Evolutionary conservation across 495 filamentous ascomycete genomes (phyloP).

Genomic region (Podospora sp.): DNA sequence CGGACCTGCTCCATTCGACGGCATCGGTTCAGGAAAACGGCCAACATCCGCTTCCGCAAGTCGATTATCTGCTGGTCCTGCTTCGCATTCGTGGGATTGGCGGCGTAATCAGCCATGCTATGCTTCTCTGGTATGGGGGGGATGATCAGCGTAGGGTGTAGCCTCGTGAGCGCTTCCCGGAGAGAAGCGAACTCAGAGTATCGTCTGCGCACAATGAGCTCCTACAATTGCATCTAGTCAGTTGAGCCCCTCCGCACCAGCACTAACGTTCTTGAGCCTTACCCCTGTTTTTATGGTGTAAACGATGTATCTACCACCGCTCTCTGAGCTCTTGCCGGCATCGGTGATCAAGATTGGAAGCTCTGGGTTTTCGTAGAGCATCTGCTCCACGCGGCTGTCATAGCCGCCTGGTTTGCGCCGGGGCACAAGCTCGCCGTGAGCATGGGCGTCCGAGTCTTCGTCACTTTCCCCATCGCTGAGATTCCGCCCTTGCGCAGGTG

Average conservation of each 20-base stretch:
- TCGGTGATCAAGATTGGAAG: conserved; percentile 87
- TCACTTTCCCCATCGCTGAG: conserved; percentile 41
- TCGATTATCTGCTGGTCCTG: conserved; percentile 97
- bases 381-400: conserved; percentile 92
- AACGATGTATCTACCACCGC: conserved; percentile 84
- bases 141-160: conserved; percentile 93
- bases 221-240: conserved; percentile 55
- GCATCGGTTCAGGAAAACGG: conserved; percentile 92
- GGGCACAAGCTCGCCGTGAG: conserved; percentile 48
- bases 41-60: conserved; percentile 91
- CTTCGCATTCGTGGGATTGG: conserved; percentile 95
- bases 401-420: conserved; percentile 81
- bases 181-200: conserved; percentile 98
- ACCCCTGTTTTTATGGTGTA: conserved; percentile 97
- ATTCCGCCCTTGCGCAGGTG: conserved; percentile 31
- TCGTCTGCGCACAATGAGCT: conserved; percentile 88
- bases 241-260: not conserved
- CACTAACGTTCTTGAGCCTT: conserved; percentile 35
- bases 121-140: conserved; percentile 98
- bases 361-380: conserved; percentile 91
- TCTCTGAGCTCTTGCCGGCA: conserved; percentile 93
- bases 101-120: conserved; percentile 96
- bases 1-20: conserved; percentile 88
- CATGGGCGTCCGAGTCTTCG: conserved; percentile 61
- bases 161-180: conserved; percentile 79